These are phyloP conservation scores for Kregervanrija fluxuum DNA, from an alignment of 805 yeast species.

Conservation along the genomic window DNA sequence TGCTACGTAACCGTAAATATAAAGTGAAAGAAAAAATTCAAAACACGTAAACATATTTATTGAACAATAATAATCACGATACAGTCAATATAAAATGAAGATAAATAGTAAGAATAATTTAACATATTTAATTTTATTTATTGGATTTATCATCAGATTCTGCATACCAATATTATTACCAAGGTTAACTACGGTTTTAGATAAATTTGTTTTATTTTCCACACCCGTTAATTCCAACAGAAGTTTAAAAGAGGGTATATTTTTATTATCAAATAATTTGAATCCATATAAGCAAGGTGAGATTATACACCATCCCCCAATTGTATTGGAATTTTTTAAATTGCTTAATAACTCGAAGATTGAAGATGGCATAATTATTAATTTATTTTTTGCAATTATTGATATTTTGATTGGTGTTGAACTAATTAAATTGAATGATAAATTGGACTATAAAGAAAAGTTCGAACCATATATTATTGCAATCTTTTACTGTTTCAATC, in stretches of 20 bases:
- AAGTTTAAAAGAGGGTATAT: conserved; percentile 60
- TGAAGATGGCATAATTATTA: conserved; percentile 11
- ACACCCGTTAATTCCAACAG: conserved; percentile 71
- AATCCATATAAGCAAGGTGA: conserved; percentile 73
- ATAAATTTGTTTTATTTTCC: conserved; percentile 53
- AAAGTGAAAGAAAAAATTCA: too few species aligned
- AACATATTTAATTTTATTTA: conserved; percentile 8
- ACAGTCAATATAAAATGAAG: neutral
- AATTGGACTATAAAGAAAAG: conserved; percentile 22
- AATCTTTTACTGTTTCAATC: conserved; percentile 69
- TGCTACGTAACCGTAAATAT: too few species aligned
- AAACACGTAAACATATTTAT: too few species aligned
- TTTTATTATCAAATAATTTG: conserved; percentile 45
- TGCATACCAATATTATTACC: conserved; percentile 25
- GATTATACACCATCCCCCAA: conserved; percentile 79
- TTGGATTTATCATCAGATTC: conserved; percentile 22
- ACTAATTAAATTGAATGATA: conserved; percentile 42
- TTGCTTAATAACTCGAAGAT: conserved; percentile 24
- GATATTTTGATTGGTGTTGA: conserved; percentile 55
- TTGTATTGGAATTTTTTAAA: conserved; percentile 49
- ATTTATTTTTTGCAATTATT: conserved; percentile 44
- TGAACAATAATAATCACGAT: too few species aligned
- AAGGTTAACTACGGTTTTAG: conserved; percentile 28
- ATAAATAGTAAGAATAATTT: conserved; percentile 2
- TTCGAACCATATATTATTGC: conserved; percentile 18